These are phyloP conservation scores for Juglanconis juglandina DNA, from an alignment of 2,329 filamentous ascomycete genomes.

Conservation along the genomic window DNA sequence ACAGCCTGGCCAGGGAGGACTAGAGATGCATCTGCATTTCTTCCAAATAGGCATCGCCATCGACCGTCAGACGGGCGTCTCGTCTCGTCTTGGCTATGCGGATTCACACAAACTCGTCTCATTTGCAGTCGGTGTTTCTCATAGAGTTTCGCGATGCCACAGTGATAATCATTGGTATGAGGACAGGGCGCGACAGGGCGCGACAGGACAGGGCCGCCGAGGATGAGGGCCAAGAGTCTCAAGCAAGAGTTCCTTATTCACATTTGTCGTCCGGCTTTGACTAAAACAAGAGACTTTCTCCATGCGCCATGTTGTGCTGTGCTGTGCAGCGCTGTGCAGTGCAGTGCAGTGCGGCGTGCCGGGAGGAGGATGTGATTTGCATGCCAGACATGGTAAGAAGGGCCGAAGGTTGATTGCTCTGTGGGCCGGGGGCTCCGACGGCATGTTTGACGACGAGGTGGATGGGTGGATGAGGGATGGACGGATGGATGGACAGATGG, in stretches of 20 bases:
- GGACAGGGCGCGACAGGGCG: not conserved
- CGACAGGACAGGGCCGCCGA: not conserved
- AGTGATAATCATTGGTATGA: conserved; percentile 1
- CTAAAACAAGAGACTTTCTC: not conserved
- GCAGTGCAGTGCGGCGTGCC: too few species aligned
- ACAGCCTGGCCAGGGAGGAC: not conserved
- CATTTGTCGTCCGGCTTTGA: not conserved
- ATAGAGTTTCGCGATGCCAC: conserved; percentile 12
- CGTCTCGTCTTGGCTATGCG: conserved; percentile 7
- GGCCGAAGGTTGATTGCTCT: conserved; percentile 1
- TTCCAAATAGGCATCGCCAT: not conserved
- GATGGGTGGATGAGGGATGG: too few species aligned
- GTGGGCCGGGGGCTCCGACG: not conserved
- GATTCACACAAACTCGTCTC: conserved; percentile 15
- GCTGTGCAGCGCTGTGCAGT: too few species aligned
- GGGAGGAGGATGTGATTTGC: not conserved
- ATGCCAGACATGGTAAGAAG: conserved; percentile 11
- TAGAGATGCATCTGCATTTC: not conserved
- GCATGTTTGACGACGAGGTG: too few species aligned
- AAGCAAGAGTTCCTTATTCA: not conserved
- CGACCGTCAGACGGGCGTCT: not conserved
- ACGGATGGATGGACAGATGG: too few species aligned
- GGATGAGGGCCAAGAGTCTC: not conserved
- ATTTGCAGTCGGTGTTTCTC: conserved; percentile 11
- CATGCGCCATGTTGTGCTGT: not conserved